Percentiles rank a stretch among this genome's conserved stretches.
These are phyloP conservation scores for Fusarium solani-melongenae DNA, from an alignment of 2,329 filamentous ascomycete species.

Conservation along the genomic window DNA sequence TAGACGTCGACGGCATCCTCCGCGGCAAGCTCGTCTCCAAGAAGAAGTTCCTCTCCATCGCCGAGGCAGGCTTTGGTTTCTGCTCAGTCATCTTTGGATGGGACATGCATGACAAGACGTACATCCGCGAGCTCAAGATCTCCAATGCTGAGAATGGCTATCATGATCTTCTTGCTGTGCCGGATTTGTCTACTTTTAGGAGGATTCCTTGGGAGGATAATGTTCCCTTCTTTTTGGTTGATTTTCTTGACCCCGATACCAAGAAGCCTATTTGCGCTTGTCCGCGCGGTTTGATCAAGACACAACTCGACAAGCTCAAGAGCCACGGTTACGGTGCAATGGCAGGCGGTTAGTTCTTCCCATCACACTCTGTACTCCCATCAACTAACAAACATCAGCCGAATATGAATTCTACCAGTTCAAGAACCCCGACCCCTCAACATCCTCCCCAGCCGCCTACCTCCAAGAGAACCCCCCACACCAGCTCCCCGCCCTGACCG, in stretches of 20 bases:
- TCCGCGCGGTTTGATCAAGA: constrained; percentile 79
- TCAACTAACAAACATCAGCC: constrained; percentile 61
- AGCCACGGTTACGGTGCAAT: constrained; percentile 81
- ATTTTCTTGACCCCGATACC: constrained; percentile 85
- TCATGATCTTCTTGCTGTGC: constrained; percentile 83
- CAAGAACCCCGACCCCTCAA: constrained; percentile 68
- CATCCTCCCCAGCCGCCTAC: constrained; percentile 78
- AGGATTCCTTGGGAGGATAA: constrained; percentile 92
- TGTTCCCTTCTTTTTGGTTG: constrained; percentile 86
- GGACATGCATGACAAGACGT: constrained; percentile 97
- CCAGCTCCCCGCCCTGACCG: constrained; percentile 81
- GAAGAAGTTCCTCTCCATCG: constrained; percentile 89
- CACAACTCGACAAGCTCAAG: constrained; percentile 73
- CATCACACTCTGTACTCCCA: not conserved
- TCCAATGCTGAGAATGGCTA: constrained; percentile 94
- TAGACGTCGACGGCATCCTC: constrained; percentile 88
- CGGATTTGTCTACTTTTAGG: constrained; percentile 81
- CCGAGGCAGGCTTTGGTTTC: constrained; percentile 87
- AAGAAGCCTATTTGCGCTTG: constrained; percentile 78
- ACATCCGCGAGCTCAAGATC: constrained; percentile 84
- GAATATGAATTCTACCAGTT: constrained; percentile 98
- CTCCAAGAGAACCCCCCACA: constrained; percentile 78
- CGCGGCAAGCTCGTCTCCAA: constrained; percentile 93
- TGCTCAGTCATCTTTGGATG: constrained; percentile 95
- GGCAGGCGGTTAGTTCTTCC: constrained; percentile 78